Evolutionary conservation across 2,329 filamentous ascomycete species (phyloP).

Genomic region (Aspergillus hortae): DNA sequence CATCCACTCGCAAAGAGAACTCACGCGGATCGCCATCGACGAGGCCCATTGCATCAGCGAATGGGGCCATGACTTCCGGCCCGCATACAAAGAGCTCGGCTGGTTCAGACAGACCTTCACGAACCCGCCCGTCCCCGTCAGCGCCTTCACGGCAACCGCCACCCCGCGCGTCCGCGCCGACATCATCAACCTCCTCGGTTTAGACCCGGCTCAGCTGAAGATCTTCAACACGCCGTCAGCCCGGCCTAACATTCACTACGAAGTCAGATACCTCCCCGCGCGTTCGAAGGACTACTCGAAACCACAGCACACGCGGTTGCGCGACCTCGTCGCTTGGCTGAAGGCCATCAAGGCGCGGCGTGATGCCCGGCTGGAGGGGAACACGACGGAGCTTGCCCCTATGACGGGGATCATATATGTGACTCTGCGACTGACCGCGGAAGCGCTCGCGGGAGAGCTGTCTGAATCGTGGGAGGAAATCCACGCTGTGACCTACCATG

Average conservation of each 20-base stretch:
- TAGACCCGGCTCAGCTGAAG: constrained; percentile 62
- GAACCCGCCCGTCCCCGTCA: constrained; percentile 83
- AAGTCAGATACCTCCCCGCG: constrained; percentile 63
- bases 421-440: constrained; percentile 38
- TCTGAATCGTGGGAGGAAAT: constrained; percentile 28
- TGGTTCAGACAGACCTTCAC: constrained; percentile 68
- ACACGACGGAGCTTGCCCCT: constrained; percentile 25
- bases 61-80: constrained; percentile 98
- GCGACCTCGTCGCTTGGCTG: constrained; percentile 77
- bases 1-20: constrained; percentile 74
- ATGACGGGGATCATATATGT: constrained; percentile 49
- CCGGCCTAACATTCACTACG: constrained; percentile 83
- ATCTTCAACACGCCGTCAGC: constrained; percentile 80
- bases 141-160: constrained; percentile 88
- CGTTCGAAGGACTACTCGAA: constrained; percentile 24
- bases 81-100: constrained; percentile 78
- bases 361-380: constrained; percentile 45
- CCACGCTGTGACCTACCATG: constrained; percentile 46
- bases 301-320: constrained; percentile 60
- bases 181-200: constrained; percentile 69
- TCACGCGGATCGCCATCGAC: constrained; percentile 85
- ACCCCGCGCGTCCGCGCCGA: constrained; percentile 78
- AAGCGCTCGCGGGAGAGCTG: constrained; percentile 37
- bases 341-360: constrained; percentile 68
- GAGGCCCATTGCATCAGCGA: constrained; percentile 97